A percentile compares a stretch with the other conserved stretches of the same genome.
phyloP scores from a whole-genome alignment of 2,329 filamentous ascomycete species.

The Phialophora chinensis region DNA sequence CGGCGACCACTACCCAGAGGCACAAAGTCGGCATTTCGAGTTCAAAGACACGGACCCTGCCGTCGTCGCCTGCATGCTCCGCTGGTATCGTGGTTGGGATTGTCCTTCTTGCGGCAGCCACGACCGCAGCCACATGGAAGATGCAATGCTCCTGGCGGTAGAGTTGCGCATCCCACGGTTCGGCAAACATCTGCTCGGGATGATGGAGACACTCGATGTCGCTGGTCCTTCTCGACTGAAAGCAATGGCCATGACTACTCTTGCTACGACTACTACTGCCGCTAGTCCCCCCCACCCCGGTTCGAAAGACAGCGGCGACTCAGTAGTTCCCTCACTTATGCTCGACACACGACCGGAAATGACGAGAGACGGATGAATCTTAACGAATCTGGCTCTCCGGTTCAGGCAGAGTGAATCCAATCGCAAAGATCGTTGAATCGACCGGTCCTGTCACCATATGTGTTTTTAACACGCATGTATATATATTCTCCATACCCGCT shows the following conservation, averaged over 20 bases:
- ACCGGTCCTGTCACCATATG: not conserved
- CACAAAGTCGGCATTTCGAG: constrained; percentile 6
- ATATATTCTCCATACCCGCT: not conserved
- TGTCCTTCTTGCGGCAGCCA: constrained; percentile 9
- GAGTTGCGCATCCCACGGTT: constrained; percentile 7
- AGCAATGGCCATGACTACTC: not conserved
- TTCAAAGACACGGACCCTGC: constrained; percentile 6
- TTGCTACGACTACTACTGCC: no score
- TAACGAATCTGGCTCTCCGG: no score
- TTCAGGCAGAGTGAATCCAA: not conserved
- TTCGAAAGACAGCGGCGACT: not conserved
- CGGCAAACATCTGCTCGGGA: constrained; percentile 5
- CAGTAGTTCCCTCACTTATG: not conserved
- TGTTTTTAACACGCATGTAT: not conserved
- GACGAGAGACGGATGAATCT: no score
- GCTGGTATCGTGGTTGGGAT: constrained; percentile 17
- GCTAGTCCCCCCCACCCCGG: no score
- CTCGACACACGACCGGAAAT: not conserved
- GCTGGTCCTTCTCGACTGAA: not conserved
- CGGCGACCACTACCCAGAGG: constrained; percentile 1
- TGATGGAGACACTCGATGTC: not conserved
- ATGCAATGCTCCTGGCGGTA: not conserved
- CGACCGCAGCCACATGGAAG: constrained; percentile 4
- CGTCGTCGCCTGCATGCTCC: constrained; percentile 18
- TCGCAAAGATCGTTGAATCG: not conserved